Evolutionary conservation across 352 stramenopile genomes (phyloP).

Genomic region (Phytophthora lateralis): DNA sequence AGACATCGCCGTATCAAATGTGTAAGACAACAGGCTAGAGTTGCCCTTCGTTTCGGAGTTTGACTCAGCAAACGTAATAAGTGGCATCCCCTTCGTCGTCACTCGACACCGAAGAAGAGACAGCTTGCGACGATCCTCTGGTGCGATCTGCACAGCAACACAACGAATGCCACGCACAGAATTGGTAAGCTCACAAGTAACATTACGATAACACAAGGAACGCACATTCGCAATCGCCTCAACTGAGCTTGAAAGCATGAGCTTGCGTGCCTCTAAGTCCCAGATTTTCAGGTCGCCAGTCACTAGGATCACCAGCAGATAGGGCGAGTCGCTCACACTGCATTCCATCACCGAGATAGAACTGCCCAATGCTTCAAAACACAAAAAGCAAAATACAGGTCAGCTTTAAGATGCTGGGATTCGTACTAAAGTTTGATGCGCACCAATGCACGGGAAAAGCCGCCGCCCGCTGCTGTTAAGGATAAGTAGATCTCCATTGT

Average conservation of each 20-base stretch:
- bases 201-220: not conserved
- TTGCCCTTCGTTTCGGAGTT: constrained; percentile 50
- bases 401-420: not conserved
- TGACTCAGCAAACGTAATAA: constrained; percentile 84
- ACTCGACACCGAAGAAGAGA: constrained; percentile 79
- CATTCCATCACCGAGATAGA: constrained; percentile 75
- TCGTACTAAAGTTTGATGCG: constrained; percentile 7
- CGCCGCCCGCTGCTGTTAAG: constrained; percentile 63
- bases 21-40: constrained; percentile 79
- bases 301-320: constrained; percentile 72
- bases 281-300: constrained; percentile 77
- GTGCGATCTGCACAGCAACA: constrained; percentile 17
- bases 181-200: not conserved
- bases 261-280: constrained; percentile 56
- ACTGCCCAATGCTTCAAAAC: constrained; percentile 58
- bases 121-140: constrained; percentile 44
- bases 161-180: not conserved
- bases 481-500: constrained; percentile 73
- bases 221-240: constrained; percentile 65
- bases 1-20: constrained; percentile 73
- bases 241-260: constrained; percentile 64
- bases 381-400: constrained; percentile 4
- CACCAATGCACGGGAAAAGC: constrained; percentile 84
- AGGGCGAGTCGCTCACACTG: constrained; percentile 61
- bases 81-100: constrained; percentile 68